Conservation (phyloP, 2,329 filamentous ascomycete species). For the Calonectria henricotiae region DNA sequence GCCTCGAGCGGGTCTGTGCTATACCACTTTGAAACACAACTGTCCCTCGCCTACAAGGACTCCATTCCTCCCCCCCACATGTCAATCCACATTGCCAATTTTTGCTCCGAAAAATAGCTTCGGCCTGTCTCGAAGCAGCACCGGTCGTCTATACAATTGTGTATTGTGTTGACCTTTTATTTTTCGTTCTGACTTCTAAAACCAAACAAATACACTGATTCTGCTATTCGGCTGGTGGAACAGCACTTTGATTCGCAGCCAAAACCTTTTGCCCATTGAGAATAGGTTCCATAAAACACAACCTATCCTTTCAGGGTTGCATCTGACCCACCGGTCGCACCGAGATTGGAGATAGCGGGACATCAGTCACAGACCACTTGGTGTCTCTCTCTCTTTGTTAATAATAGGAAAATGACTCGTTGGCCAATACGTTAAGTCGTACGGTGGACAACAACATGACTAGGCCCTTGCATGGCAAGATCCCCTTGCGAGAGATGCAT, state of each 20-base stretch:
- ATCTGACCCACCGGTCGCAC: neutral
- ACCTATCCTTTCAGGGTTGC: neutral
- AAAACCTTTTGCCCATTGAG: neutral
- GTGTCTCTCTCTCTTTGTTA: neutral
- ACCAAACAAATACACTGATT: too few relatives aligned
- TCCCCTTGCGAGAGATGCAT: neutral
- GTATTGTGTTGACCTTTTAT: too few relatives aligned
- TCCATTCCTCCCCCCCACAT: neutral
- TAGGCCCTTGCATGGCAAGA: neutral
- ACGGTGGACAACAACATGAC: neutral
- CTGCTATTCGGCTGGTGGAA: too few relatives aligned
- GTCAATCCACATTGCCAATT: neutral
- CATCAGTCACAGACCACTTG: neutral
- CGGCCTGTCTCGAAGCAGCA: neutral
- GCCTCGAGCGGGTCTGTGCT: neutral
- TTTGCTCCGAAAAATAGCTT: neutral
- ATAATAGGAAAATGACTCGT: constrained; percentile 5
- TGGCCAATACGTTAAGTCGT: neutral
- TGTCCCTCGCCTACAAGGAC: neutral
- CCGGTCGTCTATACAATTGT: neutral
- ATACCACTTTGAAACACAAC: neutral
- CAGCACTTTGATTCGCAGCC: neutral
- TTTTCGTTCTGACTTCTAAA: too few relatives aligned
- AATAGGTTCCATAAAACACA: neutral
- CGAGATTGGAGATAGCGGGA: constrained; percentile 6